Evolutionary conservation across 1,284 basidiomycete genomes (phyloP).

Genomic region (Sphaerobolus stellatus): DNA sequence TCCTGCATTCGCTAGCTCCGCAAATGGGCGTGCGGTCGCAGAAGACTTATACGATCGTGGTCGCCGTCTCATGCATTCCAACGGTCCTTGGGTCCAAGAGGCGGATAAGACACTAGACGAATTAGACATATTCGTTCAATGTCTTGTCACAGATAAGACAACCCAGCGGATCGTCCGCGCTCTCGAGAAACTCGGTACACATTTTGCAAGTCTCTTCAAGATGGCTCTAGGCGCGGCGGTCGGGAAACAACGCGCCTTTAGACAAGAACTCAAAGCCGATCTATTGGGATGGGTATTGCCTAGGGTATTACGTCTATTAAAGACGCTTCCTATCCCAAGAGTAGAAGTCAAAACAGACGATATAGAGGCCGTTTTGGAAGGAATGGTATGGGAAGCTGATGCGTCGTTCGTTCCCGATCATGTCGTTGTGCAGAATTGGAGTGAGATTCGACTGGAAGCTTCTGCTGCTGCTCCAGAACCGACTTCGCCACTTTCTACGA

Average conservation of each 20-base stretch:
- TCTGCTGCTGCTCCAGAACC: conserved; percentile 13
- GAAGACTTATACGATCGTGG: conserved; percentile 42
- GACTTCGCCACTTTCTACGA: background rate
- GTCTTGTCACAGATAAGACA: conserved; percentile 36
- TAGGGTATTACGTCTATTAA: conserved; percentile 35
- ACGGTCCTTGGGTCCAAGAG: conserved; percentile 28
- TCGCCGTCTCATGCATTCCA: conserved; percentile 25
- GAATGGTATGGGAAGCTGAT: conserved; percentile 33
- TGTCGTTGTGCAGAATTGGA: conserved; percentile 42
- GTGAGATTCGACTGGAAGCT: conserved; percentile 37
- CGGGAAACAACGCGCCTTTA: conserved; percentile 17
- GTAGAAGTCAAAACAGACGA: conserved; percentile 39
- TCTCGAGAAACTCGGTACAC: conserved; percentile 29
- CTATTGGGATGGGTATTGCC: conserved; percentile 44
- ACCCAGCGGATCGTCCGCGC: conserved; percentile 36
- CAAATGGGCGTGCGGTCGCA: conserved; percentile 29
- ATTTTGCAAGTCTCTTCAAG: conserved; percentile 16
- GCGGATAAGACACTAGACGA: conserved; percentile 33
- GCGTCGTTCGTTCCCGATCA: conserved; percentile 43
- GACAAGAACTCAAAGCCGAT: conserved; percentile 31
- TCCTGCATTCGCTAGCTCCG: conserved; percentile 35
- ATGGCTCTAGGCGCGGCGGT: conserved; percentile 16
- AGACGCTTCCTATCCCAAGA: conserved; percentile 43
- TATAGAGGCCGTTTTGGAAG: conserved; percentile 40
- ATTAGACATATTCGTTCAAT: conserved; percentile 31